These are phyloP conservation scores for Avena sativa DNA, from an alignment of 176 grass and related monocot genomes.

Conservation along the genomic window DNA sequence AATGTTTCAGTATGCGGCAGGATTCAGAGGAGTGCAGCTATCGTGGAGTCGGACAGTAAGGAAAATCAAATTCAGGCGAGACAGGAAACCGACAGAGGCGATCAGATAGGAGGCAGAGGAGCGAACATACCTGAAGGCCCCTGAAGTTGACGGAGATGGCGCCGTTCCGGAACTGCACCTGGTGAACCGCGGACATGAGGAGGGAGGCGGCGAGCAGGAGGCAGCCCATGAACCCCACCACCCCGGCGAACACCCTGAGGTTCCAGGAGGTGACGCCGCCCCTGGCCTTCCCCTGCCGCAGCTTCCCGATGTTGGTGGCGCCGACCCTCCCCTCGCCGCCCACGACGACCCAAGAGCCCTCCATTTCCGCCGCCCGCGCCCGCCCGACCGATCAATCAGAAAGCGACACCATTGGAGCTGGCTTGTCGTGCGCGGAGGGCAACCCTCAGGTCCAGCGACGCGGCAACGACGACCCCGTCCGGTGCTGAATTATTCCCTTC, in stretches of 20 bases:
- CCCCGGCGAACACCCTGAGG: conserved; percentile 60
- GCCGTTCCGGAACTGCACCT: conserved; percentile 57
- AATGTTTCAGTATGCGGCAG: not conserved
- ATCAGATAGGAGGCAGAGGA: not conserved
- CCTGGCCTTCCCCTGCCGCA: conserved; percentile 47
- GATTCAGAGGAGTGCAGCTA: not conserved
- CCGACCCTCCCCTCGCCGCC: conserved; percentile 25
- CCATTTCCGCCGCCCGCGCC: conserved; percentile 29
- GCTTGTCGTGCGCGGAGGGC: not conserved
- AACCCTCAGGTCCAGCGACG: conserved; percentile 14
- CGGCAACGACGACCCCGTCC: too few relatives aligned
- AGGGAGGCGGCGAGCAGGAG: conserved; percentile 77
- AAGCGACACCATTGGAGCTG: not conserved
- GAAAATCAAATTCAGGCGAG: not conserved
- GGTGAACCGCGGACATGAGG: conserved; percentile 75
- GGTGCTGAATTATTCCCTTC: conserved; percentile 29
- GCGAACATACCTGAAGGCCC: conserved; percentile 56
- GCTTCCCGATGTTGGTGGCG: conserved; percentile 55
- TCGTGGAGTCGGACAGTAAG: not conserved
- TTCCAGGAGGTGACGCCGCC: conserved; percentile 58
- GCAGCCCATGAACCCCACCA: conserved; percentile 65
- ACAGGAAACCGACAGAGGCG: not conserved
- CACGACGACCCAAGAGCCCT: conserved; percentile 9
- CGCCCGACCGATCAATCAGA: conserved; percentile 23
- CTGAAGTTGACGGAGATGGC: conserved; percentile 46